Evolutionary conservation across 495 filamentous ascomycete species (phyloP), one percentile per base, ranked within the genome.

Genomic region (Podospora didyma): DNA sequence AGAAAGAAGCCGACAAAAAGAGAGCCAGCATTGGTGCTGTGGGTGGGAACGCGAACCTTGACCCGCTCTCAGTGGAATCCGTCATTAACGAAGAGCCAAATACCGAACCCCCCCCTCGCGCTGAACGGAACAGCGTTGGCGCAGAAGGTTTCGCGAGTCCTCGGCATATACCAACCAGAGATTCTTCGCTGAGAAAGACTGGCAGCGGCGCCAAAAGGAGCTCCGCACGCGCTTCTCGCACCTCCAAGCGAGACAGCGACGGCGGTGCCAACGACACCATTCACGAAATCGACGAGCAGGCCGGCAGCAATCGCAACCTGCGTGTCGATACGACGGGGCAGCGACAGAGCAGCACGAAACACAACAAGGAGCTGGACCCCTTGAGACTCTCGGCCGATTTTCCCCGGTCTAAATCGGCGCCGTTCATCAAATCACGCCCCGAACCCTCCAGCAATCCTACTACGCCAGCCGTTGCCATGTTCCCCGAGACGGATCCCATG

Each of bases 121-220:
- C 53, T 20, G 61, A 48, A 51, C 59, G 51, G 24, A 35, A 26
- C 42, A 62, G 48, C 46, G 53, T 61, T 26, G 53, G 34, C 23
- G n/a, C 42, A 7, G 59, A 60, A 4, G n/a, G 34, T 16, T 31
- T 61, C 2, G 56, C 63, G 6, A 62, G 57, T 48, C 63, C 71
- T 48, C 79, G 68, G 58, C 69, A 79, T 10, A 88, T 90, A 47
- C 87, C 87, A 5, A 75, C 79, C 3, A 76, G 86, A 52, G 86
- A 89, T 48, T 89, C 86, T 1, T 89, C 86, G 7, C 64, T 89
- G 39, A 75, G 86, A 41, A 87, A 87, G 58, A 78, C 75, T 1
- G 69, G 72, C 11, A 58, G 64, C 7, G 70, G 57, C 53, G 65
- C 65, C 17, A 78, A 69, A 64, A 58, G 75, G 54, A 72, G 74